Conservation (phyloP, 106 monocot species). For the Triglochin maritima region DNA sequence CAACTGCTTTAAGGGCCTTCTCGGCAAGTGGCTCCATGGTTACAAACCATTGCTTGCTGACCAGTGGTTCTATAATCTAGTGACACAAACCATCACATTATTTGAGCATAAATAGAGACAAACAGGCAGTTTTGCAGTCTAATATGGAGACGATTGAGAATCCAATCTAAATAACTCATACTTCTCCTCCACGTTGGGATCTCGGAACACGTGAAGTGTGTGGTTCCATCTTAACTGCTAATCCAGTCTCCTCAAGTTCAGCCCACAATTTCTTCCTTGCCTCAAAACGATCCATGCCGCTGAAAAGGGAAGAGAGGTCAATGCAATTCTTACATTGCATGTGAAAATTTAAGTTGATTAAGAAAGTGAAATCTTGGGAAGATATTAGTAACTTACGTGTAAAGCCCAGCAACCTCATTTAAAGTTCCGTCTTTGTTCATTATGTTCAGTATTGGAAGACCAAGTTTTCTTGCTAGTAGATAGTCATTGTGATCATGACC, state of each 20-base stretch:
- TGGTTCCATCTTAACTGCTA: conserved; percentile 84
- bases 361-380: not conserved
- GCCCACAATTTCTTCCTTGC: conserved; percentile 89
- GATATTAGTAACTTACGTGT: conserved; percentile 28
- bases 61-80: conserved; percentile 93
- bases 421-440: conserved; percentile 99
- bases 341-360: too few relatives aligned
- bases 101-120: not conserved
- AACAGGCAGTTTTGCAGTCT: not conserved
- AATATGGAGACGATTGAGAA: not conserved
- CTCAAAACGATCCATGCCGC: conserved; percentile 93
- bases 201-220: conserved; percentile 77
- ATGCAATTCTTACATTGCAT: not conserved
- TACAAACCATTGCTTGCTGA: conserved; percentile 99
- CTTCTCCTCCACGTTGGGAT: conserved; percentile 98
- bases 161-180: conserved; percentile 21
- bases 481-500: conserved; percentile 99
- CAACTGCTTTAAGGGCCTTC: conserved; percentile 84
- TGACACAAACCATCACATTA: not conserved
- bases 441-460: conserved; percentile 93
- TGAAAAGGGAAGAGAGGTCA: conserved; percentile 14
- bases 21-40: conserved; percentile 95
- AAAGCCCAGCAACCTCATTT: conserved; percentile 89
- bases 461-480: conserved; percentile 93
- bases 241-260: conserved; percentile 80